phyloP scores from a whole-genome alignment of 2,329 filamentous ascomycete genomes.

The Parastagonospora nodorum region DNA sequence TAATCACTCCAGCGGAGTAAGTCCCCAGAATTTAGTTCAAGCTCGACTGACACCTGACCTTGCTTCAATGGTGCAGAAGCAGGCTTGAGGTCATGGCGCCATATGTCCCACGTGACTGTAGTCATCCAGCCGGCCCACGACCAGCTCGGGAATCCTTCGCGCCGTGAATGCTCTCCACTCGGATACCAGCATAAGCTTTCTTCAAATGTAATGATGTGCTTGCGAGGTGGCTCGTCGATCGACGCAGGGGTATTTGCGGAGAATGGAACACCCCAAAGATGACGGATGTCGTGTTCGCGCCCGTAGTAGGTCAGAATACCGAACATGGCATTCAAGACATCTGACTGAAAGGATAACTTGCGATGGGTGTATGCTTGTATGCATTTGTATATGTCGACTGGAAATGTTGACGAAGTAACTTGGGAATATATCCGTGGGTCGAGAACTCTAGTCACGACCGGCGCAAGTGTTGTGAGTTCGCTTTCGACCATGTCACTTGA shows the following conservation, averaged over 20 bases:
- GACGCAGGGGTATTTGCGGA: not conserved
- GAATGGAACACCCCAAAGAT: constrained; percentile 1
- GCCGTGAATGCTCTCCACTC: not conserved
- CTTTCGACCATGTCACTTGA: not conserved
- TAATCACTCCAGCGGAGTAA: not conserved
- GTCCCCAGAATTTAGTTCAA: not conserved
- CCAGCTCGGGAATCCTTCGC: constrained; percentile 6
- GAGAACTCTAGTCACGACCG: not conserved
- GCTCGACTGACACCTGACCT: not conserved
- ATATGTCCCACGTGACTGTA: not conserved
- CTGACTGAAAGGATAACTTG: not conserved
- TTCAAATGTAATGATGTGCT: not conserved
- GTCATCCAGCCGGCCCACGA: not conserved
- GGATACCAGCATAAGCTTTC: not conserved
- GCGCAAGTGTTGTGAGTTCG: not conserved
- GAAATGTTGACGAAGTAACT: not conserved
- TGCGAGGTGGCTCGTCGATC: not conserved
- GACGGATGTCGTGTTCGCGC: not conserved
- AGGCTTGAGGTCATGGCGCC: not conserved
- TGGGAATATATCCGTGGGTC: not conserved
- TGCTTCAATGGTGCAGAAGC: not conserved
- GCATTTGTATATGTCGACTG: not conserved
- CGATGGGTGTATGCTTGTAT: not conserved
- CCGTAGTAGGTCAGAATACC: not conserved
- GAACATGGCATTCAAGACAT: constrained; percentile 1